Base-by-base conservation (phyloP, 768 basidiomycete genomes). In the Termitomyces sp. region DNA sequence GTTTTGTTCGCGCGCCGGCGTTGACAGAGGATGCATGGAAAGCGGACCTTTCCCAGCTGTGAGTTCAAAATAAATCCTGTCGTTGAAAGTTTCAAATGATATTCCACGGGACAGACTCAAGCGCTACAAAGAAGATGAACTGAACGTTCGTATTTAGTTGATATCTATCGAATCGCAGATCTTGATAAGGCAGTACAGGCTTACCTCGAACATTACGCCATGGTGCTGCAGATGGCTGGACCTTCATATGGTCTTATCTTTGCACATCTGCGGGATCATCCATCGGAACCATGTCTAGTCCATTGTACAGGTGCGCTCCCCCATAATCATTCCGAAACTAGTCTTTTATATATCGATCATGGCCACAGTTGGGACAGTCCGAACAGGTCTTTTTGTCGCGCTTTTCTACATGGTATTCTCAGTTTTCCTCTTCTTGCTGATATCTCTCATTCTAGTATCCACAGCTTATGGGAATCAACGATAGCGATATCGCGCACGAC, bases 311-410 rank as follows among this genome's bases (percentile, higher is more conserved):
- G n/a, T n/a, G n/a, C n/a, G n/a, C n/a, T n/a, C n/a, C n/a, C n/a
- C n/a, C n/a, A n/a, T n/a, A n/a, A n/a, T n/a, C n/a, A n/a, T n/a
- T n/a, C n/a, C n/a, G n/a, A n/a, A n/a, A n/a, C n/a, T n/a, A n/a
- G n/a, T n/a, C n/a, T n/a, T n/a, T n/a, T n/a, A n/a, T n/a, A n/a
- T n/a, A n/a, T n/a, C n/a, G n/a, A n/a, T n/a, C n/a, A n/a, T n/a
- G n/a, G n/a, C n/a, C n/a, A 31, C 15, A 52, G 77, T 74, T 20
- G 78, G 77, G 2, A 77, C 78, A 56, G 76, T 78, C 62, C 60
- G 77, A 29, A 76, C 76, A 5, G 76, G 74, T 3, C 52, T 76
- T 9, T 68, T 74, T 53, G 64, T 68, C 7, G 73, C 73, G n/a
- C 51, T 75, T 10, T 59, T 75, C 9, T 60, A 74, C 38, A 60